These are phyloP conservation scores for Aspergillus fijiensis DNA, from an alignment of 2,329 filamentous ascomycete genomes.

Conservation along the genomic window DNA sequence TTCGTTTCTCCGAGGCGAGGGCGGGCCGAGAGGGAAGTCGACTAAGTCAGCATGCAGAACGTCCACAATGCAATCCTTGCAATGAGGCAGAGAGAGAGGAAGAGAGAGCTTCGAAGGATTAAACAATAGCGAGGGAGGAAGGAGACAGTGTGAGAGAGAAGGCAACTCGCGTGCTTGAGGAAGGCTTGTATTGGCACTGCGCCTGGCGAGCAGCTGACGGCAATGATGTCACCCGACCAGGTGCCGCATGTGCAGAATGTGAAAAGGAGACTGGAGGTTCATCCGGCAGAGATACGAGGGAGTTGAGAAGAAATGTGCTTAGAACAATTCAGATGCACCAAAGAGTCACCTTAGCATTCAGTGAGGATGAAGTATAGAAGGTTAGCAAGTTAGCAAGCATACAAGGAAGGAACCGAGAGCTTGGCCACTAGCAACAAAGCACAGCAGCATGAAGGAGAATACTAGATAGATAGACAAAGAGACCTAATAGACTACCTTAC, in stretches of 20 bases:
- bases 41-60: neutral
- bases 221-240: conserved; percentile 30
- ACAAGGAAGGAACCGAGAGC: too few species aligned
- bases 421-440: too few species aligned
- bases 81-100: neutral
- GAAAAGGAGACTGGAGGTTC: neutral
- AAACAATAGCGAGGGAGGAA: neutral
- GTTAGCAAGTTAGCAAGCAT: too few species aligned
- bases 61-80: neutral
- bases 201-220: conserved; percentile 7
- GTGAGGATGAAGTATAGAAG: too few species aligned
- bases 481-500: too few species aligned
- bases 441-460: too few species aligned
- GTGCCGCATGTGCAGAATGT: neutral
- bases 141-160: neutral
- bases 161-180: neutral
- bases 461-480: too few species aligned
- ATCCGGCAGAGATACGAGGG: too few species aligned
- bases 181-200: neutral
- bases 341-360: too few species aligned
- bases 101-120: neutral
- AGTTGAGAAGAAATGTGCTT: too few species aligned
- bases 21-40: neutral
- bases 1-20: conserved; percentile 30
- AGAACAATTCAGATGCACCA: too few species aligned